phyloP scores from a whole-genome alignment of 495 filamentous ascomycete genomes.

The Podospora sp. region DNA sequence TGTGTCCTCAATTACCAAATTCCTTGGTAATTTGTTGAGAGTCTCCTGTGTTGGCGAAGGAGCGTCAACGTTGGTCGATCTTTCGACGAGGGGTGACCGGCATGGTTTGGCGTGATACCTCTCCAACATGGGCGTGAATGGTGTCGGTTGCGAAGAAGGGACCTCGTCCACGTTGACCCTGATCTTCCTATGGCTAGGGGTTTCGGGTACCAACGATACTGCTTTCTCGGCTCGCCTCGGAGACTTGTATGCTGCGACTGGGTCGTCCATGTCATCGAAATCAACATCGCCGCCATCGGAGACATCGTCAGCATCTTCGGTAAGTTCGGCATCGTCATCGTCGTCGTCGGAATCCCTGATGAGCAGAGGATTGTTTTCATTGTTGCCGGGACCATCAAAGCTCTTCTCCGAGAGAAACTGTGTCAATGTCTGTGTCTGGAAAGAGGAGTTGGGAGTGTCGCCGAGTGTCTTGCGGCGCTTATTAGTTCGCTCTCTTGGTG shows the following conservation, averaged over 20 bases:
- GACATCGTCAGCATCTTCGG: no score
- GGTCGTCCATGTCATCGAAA: neutral
- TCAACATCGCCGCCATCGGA: slow-evolving; percentile 13
- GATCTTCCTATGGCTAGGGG: slow-evolving; percentile 39
- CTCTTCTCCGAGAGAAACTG: slow-evolving; percentile 41
- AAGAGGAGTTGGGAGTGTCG: slow-evolving; percentile 40
- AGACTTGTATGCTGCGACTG: neutral
- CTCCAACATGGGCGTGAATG: slow-evolving; percentile 39
- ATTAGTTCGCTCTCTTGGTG: slow-evolving; percentile 22
- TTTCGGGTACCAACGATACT: slow-evolving; percentile 29
- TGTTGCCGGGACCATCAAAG: slow-evolving; percentile 10
- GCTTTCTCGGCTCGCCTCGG: slow-evolving; percentile 1
- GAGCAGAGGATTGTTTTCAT: slow-evolving; percentile 31
- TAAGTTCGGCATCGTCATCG: slow-evolving; percentile 28
- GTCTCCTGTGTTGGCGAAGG: slow-evolving; percentile 33
- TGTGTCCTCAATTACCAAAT: slow-evolving; percentile 43
- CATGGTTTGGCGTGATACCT: slow-evolving; percentile 29
- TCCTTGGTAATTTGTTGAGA: slow-evolving; percentile 31
- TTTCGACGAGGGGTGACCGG: slow-evolving; percentile 42
- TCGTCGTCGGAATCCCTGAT: slow-evolving; percentile 44
- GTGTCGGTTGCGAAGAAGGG: slow-evolving; percentile 44
- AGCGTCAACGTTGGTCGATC: slow-evolving; percentile 41
- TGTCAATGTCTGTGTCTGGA: slow-evolving; percentile 50
- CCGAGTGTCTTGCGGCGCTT: slow-evolving; percentile 47
- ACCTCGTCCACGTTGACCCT: slow-evolving; percentile 41